Base-by-base conservation (phyloP, 371 early-diverging fungal genomes). In the Mucor velutinosus region DNA sequence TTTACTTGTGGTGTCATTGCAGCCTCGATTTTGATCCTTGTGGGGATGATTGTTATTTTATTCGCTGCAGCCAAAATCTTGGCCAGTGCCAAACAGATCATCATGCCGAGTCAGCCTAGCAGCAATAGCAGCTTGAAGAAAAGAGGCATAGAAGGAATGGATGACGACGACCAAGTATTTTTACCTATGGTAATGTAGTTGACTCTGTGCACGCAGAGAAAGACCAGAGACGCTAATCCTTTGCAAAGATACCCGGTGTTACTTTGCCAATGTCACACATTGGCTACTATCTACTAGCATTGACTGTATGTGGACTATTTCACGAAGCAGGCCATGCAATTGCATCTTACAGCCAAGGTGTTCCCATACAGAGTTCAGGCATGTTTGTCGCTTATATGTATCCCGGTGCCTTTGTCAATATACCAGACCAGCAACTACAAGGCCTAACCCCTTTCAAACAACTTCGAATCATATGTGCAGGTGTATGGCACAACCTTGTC, bases 331-430 rank as follows among this genome's bases (percentile, higher is more conserved):
- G 95, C 4, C 95, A 94, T 73, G 95, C 93, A 1, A 67, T 93
- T 53, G 92, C 94, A 0, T 90, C 93, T 5, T 67, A 58, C 71
- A 90, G 90, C 51, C 87, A 92, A 61, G 74, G 77, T 3, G 82
- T 92, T 7, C 86, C 85, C 6, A 83, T 93, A 35, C 86, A 83
- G 53, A 81, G 82, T 11, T 74, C 87, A n/a, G 95, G 95, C 30
- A 72, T 93, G 66, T 91, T 94, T 73, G 59, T 95, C 39, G 74
- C 85, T 64, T 86, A 91, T 58, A 70, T 94, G 21, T 95, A 90
- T 70, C 95, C 95, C 0, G 95, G 95, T 41, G 95, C 95, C 7
- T 95, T 94, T 85, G 95, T 95, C 59, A 90, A 92, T 72, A 76
- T 95, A 51, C 77, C 87, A 6, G 75, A 86, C 35, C 79, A 82